Conservation (phyloP, 2,329 filamentous ascomycete species). For the Cercospora nicotianae region DNA sequence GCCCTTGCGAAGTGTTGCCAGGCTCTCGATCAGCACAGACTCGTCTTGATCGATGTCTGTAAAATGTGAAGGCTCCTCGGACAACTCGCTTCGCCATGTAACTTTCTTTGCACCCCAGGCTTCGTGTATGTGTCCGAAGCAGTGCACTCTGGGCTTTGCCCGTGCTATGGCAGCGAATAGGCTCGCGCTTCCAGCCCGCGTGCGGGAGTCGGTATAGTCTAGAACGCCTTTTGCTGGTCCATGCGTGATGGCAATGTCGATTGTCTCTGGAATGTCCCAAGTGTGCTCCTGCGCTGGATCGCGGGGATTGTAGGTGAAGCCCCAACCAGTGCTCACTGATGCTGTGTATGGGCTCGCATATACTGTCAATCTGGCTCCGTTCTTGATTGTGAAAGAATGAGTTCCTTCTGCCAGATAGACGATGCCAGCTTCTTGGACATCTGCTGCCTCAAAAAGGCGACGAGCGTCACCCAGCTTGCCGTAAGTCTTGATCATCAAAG, state of each 20-base stretch:
- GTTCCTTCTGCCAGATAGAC: conserved; percentile 58
- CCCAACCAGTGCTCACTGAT: conserved; percentile 48
- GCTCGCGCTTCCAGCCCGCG: conserved; percentile 56
- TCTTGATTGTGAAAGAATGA: conserved; percentile 48
- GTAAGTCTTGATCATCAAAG: conserved; percentile 10
- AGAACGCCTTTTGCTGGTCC: conserved; percentile 56
- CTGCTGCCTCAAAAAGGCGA: conserved; percentile 23
- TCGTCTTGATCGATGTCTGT: conserved; percentile 48
- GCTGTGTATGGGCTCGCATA: conserved; percentile 59
- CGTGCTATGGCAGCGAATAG: conserved; percentile 54
- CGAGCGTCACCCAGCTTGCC: conserved; percentile 23
- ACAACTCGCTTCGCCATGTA: conserved; percentile 40
- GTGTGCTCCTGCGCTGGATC: conserved; percentile 48
- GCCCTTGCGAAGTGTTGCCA: conserved; percentile 31
- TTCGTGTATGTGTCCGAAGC: conserved; percentile 65
- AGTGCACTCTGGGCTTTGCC: conserved; percentile 56
- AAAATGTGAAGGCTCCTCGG: conserved; percentile 41
- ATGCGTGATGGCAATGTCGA: conserved; percentile 63
- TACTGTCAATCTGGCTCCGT: conserved; percentile 53
- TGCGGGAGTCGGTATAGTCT: conserved; percentile 43
- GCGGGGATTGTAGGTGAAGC: conserved; percentile 51
- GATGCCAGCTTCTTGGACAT: conserved; percentile 50
- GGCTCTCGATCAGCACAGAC: conserved; percentile 42
- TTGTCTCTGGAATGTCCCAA: conserved; percentile 33
- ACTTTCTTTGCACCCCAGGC: conserved; percentile 50